A percentile compares a stretch with the other conserved stretches of the same genome.
These are phyloP conservation scores for Ophiostoma fasciatum DNA, from an alignment of 2,329 filamentous ascomycete genomes.

Conservation along the genomic window DNA sequence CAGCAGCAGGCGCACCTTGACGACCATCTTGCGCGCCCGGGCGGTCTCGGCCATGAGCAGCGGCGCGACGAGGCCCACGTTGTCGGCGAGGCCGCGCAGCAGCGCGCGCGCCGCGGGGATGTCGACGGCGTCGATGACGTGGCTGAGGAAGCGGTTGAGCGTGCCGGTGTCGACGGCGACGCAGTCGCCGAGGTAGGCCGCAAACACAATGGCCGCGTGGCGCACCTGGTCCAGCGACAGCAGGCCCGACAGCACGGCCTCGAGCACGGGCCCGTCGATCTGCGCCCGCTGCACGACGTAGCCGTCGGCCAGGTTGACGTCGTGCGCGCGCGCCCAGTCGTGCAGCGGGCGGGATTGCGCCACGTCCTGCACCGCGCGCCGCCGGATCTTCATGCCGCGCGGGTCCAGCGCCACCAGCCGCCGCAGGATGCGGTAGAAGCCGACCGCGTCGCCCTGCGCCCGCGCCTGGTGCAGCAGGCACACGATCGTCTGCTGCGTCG, in stretches of 20 bases:
- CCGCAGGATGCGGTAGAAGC: constrained; percentile 29
- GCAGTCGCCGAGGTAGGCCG: constrained; percentile 22
- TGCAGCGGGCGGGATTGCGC: constrained; percentile 10
- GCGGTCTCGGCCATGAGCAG: constrained; percentile 6
- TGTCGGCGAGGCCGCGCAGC: constrained; percentile 17
- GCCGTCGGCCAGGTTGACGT: constrained; percentile 16
- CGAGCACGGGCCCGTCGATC: constrained; percentile 24
- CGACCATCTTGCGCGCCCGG: constrained; percentile 4
- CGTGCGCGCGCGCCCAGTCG: constrained; percentile 16
- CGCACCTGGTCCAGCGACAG: constrained; percentile 30
- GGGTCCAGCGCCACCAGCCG: constrained; percentile 30
- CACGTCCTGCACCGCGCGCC: constrained; percentile 2
- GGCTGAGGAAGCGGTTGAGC: constrained; percentile 27
- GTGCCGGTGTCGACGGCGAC: constrained; percentile 24
- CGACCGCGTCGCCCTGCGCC: constrained; percentile 23
- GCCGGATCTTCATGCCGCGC: constrained; percentile 23
- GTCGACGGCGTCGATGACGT: constrained; percentile 27
- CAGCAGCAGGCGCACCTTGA: constrained; percentile 9
- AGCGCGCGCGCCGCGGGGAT: constrained; percentile 20
- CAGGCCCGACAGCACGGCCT: constrained; percentile 32
- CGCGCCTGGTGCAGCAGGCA: constrained; percentile 37
- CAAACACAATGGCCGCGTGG: constrained; percentile 28
- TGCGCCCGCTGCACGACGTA: constrained; percentile 26
- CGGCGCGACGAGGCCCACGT: constrained; percentile 13
- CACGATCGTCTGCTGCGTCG: constrained; percentile 33